phyloP scores from a whole-genome alignment of 495 filamentous ascomycete genomes.

The Penicillium waksmanii region DNA sequence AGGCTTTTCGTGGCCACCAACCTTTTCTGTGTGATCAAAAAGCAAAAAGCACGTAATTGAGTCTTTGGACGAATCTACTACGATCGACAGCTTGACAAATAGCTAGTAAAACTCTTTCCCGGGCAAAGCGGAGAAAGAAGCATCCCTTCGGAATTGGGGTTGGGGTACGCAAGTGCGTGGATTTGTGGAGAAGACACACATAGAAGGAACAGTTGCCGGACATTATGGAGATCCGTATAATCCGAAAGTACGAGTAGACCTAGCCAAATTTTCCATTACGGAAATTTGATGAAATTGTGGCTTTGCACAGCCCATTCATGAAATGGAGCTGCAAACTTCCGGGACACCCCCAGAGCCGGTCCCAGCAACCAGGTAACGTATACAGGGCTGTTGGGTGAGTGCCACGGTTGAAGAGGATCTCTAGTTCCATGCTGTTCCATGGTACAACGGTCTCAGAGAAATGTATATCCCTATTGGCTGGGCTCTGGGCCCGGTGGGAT shows the following conservation, averaged over 20 bases:
- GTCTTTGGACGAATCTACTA: not conserved
- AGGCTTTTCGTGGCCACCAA: not conserved
- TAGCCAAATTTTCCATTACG: not conserved
- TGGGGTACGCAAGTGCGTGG: constrained; percentile 2
- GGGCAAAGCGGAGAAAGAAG: not conserved
- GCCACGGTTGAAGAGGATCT: not conserved
- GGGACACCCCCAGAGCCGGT: constrained; percentile 21
- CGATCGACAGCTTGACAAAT: not conserved
- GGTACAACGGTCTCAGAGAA: not conserved
- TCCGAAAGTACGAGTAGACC: not conserved
- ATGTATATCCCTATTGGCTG: constrained; percentile 4
- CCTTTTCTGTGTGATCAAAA: not conserved
- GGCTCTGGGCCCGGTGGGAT: not conserved
- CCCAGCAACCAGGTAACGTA: constrained; percentile 28
- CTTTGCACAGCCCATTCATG: not conserved
- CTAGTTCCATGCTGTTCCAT: constrained; percentile 1
- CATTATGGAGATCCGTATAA: not conserved
- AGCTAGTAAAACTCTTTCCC: not conserved
- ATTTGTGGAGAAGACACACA: not conserved
- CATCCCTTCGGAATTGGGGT: not conserved
- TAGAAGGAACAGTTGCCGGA: not conserved
- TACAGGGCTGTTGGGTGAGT: constrained; percentile 10
- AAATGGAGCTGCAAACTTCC: not conserved
- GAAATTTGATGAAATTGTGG: not conserved
- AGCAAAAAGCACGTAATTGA: not conserved